These are phyloP conservation scores for Globisporangium orthogonon DNA, from an alignment of 352 stramenopile genomes.

Conservation along the genomic window DNA sequence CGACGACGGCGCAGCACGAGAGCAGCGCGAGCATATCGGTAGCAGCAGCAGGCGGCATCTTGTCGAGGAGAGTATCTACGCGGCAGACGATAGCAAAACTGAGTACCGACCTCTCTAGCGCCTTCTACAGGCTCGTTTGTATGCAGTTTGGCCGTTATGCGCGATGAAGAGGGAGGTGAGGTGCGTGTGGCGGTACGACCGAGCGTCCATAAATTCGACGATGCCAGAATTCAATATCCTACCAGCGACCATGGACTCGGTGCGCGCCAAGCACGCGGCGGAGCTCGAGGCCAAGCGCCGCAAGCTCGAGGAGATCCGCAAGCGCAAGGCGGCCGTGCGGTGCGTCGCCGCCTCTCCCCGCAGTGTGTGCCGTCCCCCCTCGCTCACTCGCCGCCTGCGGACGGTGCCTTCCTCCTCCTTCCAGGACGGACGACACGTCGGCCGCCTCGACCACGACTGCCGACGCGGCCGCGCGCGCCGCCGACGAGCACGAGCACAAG, in stretches of 20 bases:
- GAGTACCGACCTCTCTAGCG: background rate
- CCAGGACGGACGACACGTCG: slow-evolving; percentile 19
- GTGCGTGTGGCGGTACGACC: no score
- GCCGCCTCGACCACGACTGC: background rate
- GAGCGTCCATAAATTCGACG: no score
- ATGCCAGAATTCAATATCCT: no score
- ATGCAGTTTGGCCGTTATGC: no score
- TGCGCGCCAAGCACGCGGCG: slow-evolving; percentile 78
- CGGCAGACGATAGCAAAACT: no score
- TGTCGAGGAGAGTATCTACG: background rate
- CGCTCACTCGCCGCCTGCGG: background rate
- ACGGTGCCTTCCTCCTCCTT: background rate
- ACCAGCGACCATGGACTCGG: slow-evolving; percentile 37
- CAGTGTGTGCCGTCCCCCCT: background rate
- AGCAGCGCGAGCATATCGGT: slow-evolving; percentile 23
- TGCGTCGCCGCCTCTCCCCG: slow-evolving; percentile 9
- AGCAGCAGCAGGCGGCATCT: background rate
- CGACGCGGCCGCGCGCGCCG: slow-evolving; percentile 47
- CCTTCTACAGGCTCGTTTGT: no score
- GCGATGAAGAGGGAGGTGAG: no score
- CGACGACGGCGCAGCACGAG: slow-evolving; percentile 26
- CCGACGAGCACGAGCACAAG: slow-evolving; percentile 65
- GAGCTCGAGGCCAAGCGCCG: slow-evolving; percentile 86
- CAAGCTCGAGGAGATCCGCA: slow-evolving; percentile 88
- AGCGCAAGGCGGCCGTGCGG: slow-evolving; percentile 74